A percentile compares a stretch with the other conserved stretches of the same genome.
Conservation (phyloP, 2,329 filamentous ascomycete genomes). For the Pyrenophora teres region DNA sequence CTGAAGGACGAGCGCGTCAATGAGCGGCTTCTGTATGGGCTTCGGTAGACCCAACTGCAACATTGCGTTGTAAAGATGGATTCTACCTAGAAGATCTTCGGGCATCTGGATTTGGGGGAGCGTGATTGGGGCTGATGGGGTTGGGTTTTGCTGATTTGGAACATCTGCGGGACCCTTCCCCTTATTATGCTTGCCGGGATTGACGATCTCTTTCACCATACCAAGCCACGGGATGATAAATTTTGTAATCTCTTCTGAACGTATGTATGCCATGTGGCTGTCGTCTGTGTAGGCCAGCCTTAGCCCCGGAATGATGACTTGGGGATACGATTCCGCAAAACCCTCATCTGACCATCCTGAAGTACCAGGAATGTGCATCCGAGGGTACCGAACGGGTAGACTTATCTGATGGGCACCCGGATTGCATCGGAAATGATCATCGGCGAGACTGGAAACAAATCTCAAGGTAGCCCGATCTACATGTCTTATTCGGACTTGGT, state of each 20-base stretch:
- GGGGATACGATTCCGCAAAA: background rate
- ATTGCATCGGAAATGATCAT: constrained; percentile 18
- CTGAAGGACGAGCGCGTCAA: constrained; percentile 18
- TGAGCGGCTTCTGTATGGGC: constrained; percentile 15
- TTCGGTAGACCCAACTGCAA: constrained; percentile 22
- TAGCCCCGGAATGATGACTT: background rate
- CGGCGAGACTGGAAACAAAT: constrained; percentile 15
- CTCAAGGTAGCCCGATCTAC: constrained; percentile 19
- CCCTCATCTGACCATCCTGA: background rate
- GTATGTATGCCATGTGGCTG: constrained; percentile 17
- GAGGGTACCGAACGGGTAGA: constrained; percentile 19
- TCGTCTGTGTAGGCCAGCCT: constrained; percentile 1
- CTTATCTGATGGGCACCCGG: constrained; percentile 5
- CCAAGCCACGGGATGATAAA: constrained; percentile 25
- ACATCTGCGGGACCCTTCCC: background rate
- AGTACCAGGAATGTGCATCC: no score
- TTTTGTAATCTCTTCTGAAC: constrained; percentile 6
- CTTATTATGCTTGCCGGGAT: background rate
- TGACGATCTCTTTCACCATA: constrained; percentile 1
- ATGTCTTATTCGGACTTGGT: background rate
- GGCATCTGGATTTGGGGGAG: constrained; percentile 9
- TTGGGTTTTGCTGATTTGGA: background rate
- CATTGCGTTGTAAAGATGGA: constrained; percentile 29
- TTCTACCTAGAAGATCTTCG: constrained; percentile 15
- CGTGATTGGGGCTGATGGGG: background rate